phyloP scores from a whole-genome alignment of 2,329 filamentous ascomycete species.

The Exophiala calicioides region DNA sequence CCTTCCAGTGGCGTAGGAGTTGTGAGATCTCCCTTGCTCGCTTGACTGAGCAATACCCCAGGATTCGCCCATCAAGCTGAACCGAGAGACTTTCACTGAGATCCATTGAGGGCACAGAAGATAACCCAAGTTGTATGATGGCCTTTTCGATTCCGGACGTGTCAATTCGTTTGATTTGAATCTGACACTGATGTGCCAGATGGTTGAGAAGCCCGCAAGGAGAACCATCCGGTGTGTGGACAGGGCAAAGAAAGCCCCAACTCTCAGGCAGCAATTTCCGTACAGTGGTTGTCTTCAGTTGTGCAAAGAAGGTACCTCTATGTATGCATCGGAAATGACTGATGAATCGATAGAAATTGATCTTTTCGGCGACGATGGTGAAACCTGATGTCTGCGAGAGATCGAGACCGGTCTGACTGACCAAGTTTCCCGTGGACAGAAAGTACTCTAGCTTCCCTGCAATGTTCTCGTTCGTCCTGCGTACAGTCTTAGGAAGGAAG shows the following conservation, averaged over 20 bases:
- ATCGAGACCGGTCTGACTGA: conserved; percentile 88
- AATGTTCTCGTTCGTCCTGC: conserved; percentile 82
- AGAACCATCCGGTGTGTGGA: conserved; percentile 94
- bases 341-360: conserved; percentile 98
- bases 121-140: conserved; percentile 76
- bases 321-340: conserved; percentile 99
- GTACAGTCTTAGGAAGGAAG: conserved; percentile 75
- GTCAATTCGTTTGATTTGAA: conserved; percentile 75
- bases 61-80: conserved; percentile 83
- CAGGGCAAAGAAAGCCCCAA: conserved; percentile 96
- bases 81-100: conserved; percentile 83
- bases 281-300: conserved; percentile 95
- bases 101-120: conserved; percentile 72
- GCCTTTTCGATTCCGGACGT: conserved; percentile 72
- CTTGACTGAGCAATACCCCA: conserved; percentile 86
- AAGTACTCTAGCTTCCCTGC: conserved; percentile 91
- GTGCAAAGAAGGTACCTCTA: conserved; percentile 97
- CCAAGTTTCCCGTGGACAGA: conserved; percentile 89
- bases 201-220: conserved; percentile 95
- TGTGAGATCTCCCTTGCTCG: conserved; percentile 81
- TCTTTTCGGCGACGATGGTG: conserved; percentile 95
- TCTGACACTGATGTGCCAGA: conserved; percentile 89
- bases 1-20: conserved; percentile 92
- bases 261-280: conserved; percentile 93
- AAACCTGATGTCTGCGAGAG: conserved; percentile 93